A percentile compares a stretch with the other conserved stretches of the same genome.
These are phyloP conservation scores for Citrullus mucosospermus DNA, from an alignment of 306 rosid species.

Conservation along the genomic window DNA sequence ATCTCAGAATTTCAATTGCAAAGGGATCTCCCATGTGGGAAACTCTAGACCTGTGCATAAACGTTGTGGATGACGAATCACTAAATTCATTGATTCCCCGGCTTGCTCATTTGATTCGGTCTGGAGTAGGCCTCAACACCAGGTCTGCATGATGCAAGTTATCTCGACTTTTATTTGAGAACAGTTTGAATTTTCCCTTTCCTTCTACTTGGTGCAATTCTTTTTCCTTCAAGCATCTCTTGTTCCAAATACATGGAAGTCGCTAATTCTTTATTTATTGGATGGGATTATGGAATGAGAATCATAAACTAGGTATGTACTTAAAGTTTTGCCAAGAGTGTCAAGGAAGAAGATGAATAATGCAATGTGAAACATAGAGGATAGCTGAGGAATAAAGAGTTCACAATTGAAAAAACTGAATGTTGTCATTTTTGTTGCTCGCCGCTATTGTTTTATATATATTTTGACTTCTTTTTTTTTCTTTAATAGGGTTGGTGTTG, in stretches of 20 bases:
- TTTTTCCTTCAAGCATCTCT: neutral
- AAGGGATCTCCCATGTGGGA: slow-evolving; percentile 99
- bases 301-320: neutral
- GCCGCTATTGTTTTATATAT: neutral
- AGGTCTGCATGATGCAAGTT: slow-evolving; percentile 34
- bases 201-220: neutral
- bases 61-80: slow-evolving; percentile 72
- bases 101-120: slow-evolving; percentile 76
- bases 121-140: slow-evolving; percentile 95
- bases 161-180: neutral
- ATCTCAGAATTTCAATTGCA: slow-evolving; percentile 83
- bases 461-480: neutral
- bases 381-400: neutral
- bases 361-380: neutral
- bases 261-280: neutral
- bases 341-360: neutral
- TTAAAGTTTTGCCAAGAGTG: neutral
- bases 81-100: slow-evolving; percentile 68
- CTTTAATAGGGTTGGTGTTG: slow-evolving; percentile 83
- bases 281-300: neutral
- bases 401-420: neutral
- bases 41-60: slow-evolving; percentile 78
- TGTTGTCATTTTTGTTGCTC: neutral
- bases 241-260: neutral
- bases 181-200: neutral